Base-by-base conservation (phyloP, 176 grass and related monocot species). In the Triticum turgidum region DNA sequence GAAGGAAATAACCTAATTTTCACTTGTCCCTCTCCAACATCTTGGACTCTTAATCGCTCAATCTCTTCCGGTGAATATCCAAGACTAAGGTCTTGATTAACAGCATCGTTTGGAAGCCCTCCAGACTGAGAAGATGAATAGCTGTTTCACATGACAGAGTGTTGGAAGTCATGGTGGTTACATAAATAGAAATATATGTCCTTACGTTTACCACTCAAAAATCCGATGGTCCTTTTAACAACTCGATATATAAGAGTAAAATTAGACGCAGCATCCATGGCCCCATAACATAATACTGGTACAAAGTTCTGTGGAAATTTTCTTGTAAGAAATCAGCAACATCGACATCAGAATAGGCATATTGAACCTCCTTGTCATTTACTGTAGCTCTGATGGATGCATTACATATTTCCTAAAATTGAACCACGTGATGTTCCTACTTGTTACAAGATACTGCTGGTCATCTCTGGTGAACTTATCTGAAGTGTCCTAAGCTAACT, bases 11-110 rank as follows among this genome's bases (percentile, higher is more conserved):
- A 98, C 93, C 93, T 98, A 83, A 98, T 98, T 64, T 93, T 95
- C 82, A 98, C 93, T 95, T 94, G 88, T 77, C 96, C 93, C 88
- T 98, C 91, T 88, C 93, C 91, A 65, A 98, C 79, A 77, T 95
- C 90, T 91, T 98, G 96, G 77, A 90, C 67, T 66, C 88, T 90
- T 71, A 90, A 80, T 79, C 37, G 74, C 69, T 98, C 89, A 3
- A 98, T 91, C 62, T 92, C 93, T 78, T 95, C 90, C 0, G 80
- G 20, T 67, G 90, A 90, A 82, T 92, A 92, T 39, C 88, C 90
- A 84, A 87, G 70, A 77, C 69, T 42, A 35, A 86, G 70, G 65
- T 97, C 87, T 56, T 90, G 79, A 79, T 73, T 87, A 42, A 58
- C 84, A 79, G 66, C 80, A 85, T 35, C 25, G 86, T 90, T 92